Percentiles rank a stretch among this genome's conserved stretches.
phyloP scores from a whole-genome alignment of 257 asterid genomes.

The Forsythia suspensa region DNA sequence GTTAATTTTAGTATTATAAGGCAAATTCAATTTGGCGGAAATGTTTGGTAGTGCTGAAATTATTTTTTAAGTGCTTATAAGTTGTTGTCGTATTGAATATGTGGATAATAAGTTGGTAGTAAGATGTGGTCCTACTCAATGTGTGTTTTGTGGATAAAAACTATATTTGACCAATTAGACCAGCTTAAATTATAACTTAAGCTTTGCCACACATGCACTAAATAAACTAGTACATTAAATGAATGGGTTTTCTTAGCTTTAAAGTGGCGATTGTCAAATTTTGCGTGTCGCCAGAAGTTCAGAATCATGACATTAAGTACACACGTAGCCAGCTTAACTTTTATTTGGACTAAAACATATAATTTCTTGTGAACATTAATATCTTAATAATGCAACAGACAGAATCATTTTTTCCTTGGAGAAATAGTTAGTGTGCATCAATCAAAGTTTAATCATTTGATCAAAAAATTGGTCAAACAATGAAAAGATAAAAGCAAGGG shows the following conservation, averaged over 20 bases:
- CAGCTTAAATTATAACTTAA: no score
- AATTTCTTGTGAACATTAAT: background rate
- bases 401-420: background rate
- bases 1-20: background rate
- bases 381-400: background rate
- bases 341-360: background rate
- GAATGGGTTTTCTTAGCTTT: background rate
- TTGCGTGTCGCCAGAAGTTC: background rate
- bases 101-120: no score
- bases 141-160: no score
- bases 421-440: background rate
- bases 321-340: background rate
- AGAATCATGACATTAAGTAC: background rate
- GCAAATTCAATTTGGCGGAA: slow-evolving; percentile 7
- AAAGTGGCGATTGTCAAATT: background rate
- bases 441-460: background rate
- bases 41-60: no score
- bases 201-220: no score
- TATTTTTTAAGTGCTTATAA: no score
- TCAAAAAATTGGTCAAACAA: background rate
- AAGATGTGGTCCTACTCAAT: no score
- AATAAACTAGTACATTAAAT: background rate
- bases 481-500: background rate
- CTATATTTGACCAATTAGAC: no score
- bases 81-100: no score